phyloP scores from a whole-genome alignment of 441 rosid genomes.

The Pelargonium cotyledonis region DNA sequence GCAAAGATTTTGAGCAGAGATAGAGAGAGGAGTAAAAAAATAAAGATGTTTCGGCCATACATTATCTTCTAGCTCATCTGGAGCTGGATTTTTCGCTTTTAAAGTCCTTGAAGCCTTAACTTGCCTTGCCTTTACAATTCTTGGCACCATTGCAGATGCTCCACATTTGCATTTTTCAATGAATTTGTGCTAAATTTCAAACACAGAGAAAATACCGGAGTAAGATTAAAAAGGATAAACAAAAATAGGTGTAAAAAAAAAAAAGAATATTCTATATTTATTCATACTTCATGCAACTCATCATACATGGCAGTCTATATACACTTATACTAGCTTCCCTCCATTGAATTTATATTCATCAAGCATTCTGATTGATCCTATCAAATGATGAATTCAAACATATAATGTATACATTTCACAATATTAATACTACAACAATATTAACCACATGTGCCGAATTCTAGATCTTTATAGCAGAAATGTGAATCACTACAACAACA shows the following conservation, averaged over 20 bases:
- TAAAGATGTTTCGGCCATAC: slow-evolving; percentile 28
- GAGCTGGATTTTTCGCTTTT: slow-evolving; percentile 46
- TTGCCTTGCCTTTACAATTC: slow-evolving; percentile 86
- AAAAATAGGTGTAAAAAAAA: not conserved
- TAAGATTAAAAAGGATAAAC: slow-evolving; percentile 14
- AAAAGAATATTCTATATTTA: not conserved
- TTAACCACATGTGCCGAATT: no score
- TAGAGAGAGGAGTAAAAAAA: slow-evolving; percentile 13
- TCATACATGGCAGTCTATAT: not conserved
- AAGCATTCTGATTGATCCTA: not conserved
- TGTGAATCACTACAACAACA: no score
- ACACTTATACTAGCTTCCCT: not conserved
- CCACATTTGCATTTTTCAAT: slow-evolving; percentile 86
- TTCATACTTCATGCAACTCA: slow-evolving; percentile 3
- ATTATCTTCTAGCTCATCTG: slow-evolving; percentile 37
- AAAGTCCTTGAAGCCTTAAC: slow-evolving; percentile 62
- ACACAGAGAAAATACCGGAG: slow-evolving; percentile 20
- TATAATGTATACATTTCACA: no score
- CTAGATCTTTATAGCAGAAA: no score
- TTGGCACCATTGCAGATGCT: slow-evolving; percentile 83
- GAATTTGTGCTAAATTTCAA: slow-evolving; percentile 76
- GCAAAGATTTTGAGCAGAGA: not conserved
- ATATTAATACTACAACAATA: no score
- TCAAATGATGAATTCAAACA: no score
- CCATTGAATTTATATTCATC: not conserved